phyloP scores from a whole-genome alignment of 1,284 basidiomycete species.

The Cryptococcus sp. region DNA sequence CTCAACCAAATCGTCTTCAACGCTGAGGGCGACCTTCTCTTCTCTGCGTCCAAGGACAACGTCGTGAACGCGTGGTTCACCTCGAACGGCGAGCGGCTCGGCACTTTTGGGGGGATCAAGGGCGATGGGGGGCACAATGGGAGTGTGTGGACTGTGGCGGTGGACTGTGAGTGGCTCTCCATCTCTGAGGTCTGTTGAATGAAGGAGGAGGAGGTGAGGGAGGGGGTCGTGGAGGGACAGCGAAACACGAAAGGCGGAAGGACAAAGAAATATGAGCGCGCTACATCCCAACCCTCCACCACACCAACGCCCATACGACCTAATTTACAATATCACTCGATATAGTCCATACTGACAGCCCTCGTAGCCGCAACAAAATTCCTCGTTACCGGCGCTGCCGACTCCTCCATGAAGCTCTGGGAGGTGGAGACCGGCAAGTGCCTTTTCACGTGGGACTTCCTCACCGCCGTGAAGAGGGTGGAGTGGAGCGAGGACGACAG shows the following conservation, averaged over 20 bases:
- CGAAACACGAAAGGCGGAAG: neutral
- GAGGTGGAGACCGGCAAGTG: conserved; percentile 85
- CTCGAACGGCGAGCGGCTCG: conserved; percentile 96
- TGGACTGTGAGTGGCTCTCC: conserved; percentile 70
- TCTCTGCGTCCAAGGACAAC: conserved; percentile 93
- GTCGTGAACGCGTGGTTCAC: conserved; percentile 96
- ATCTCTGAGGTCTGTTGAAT: neutral
- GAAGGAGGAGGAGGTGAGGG: neutral
- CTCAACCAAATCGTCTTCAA: conserved; percentile 98
- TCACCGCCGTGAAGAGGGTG: conserved; percentile 94
- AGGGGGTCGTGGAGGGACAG: neutral
- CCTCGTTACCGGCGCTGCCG: conserved; percentile 78
- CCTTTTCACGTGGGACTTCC: conserved; percentile 92
- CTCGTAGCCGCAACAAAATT: conserved; percentile 72
- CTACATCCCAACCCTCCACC: neutral
- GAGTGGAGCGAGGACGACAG: conserved; percentile 74
- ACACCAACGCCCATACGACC: no score
- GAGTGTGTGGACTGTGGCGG: conserved; percentile 92
- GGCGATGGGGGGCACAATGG: conserved; percentile 74
- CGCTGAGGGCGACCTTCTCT: conserved; percentile 90
- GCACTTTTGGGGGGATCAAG: conserved; percentile 69
- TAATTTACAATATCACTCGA: no score
- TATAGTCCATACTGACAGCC: neutral
- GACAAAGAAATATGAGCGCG: neutral
- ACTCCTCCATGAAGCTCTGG: conserved; percentile 93